Evolutionary conservation across 1,284 basidiomycete genomes (phyloP).

Genomic region (Austroboletus novae-zelandiae): DNA sequence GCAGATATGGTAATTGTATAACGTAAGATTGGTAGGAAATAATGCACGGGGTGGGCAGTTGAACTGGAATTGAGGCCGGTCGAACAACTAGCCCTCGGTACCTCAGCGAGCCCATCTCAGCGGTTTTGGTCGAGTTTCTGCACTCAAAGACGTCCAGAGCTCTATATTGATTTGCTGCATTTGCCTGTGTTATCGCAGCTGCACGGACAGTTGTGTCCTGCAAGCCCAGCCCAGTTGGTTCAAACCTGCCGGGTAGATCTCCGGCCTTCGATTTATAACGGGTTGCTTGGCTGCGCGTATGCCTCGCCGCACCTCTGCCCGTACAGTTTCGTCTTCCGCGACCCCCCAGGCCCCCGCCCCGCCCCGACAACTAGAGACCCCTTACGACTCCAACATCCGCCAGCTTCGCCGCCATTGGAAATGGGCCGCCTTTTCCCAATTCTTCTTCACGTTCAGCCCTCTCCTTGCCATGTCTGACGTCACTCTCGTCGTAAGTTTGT

Average conservation of each 20-base stretch:
- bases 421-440: slow-evolving; percentile 82
- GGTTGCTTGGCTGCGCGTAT: slow-evolving; percentile 36
- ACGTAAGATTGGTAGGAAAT: slow-evolving; percentile 23
- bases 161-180: slow-evolving; percentile 20
- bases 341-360: slow-evolving; percentile 25
- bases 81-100: slow-evolving; percentile 4
- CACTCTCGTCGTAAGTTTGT: slow-evolving; percentile 52
- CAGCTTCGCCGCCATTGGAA: slow-evolving; percentile 67
- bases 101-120: slow-evolving; percentile 10
- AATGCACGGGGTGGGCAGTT: slow-evolving; percentile 1
- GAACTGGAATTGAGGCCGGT: not conserved
- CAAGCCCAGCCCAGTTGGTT: slow-evolving; percentile 14
- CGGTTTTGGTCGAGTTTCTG: slow-evolving; percentile 9
- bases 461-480: slow-evolving; percentile 67
- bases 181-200: slow-evolving; percentile 21
- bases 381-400: slow-evolving; percentile 44
- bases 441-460: slow-evolving; percentile 72
- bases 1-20: slow-evolving; percentile 14
- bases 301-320: slow-evolving; percentile 36
- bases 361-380: slow-evolving; percentile 27
- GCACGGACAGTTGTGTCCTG: slow-evolving; percentile 14
- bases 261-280: slow-evolving; percentile 37
- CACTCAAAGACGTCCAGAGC: not conserved
- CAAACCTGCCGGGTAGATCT: slow-evolving; percentile 32
- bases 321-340: slow-evolving; percentile 25